These are phyloP conservation scores for Wickerhamia fluorescens DNA, from an alignment of 805 yeast genomes.

Conservation along the genomic window DNA sequence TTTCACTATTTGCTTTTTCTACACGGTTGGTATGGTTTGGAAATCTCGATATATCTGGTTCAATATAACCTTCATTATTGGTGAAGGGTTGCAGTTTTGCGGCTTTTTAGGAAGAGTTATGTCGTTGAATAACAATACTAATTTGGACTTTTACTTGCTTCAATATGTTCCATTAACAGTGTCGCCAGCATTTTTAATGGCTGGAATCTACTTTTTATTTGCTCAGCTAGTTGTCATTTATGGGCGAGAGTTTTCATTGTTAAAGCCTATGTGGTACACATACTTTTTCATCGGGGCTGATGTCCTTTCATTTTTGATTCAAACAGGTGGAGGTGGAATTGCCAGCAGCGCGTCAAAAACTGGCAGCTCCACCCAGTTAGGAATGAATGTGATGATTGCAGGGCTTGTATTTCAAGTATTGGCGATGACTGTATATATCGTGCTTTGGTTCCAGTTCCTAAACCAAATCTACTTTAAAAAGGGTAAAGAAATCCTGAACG, in stretches of 20 bases:
- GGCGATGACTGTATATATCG: slow-evolving; percentile 31
- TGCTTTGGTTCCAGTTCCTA: slow-evolving; percentile 31
- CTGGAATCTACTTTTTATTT: slow-evolving; percentile 33
- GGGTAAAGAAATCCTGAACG: slow-evolving; percentile 6
- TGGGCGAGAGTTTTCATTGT: slow-evolving; percentile 29
- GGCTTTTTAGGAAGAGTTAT: slow-evolving; percentile 35
- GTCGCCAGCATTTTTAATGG: slow-evolving; percentile 39
- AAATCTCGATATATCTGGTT: slow-evolving; percentile 34
- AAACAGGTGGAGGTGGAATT: slow-evolving; percentile 36
- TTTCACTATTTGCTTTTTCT: slow-evolving; percentile 18
- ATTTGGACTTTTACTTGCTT: slow-evolving; percentile 17
- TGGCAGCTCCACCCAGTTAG: slow-evolving; percentile 19
- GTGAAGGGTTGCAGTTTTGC: slow-evolving; percentile 27
- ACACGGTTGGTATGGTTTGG: slow-evolving; percentile 18
- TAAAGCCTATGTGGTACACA: slow-evolving; percentile 39
- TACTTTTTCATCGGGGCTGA: slow-evolving; percentile 34
- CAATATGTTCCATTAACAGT: slow-evolving; percentile 32
- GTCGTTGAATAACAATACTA: slow-evolving; percentile 17
- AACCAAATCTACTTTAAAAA: slow-evolving; percentile 25
- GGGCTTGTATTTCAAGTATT: slow-evolving; percentile 33
- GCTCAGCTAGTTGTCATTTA: slow-evolving; percentile 34
- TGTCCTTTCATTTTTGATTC: slow-evolving; percentile 29
- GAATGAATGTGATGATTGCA: slow-evolving; percentile 30
- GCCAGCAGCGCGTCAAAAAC: slow-evolving; percentile 22
- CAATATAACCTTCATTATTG: slow-evolving; percentile 30